Conservation (phyloP, 2,329 filamentous ascomycete species). For the Clonostachys chloroleuca region DNA sequence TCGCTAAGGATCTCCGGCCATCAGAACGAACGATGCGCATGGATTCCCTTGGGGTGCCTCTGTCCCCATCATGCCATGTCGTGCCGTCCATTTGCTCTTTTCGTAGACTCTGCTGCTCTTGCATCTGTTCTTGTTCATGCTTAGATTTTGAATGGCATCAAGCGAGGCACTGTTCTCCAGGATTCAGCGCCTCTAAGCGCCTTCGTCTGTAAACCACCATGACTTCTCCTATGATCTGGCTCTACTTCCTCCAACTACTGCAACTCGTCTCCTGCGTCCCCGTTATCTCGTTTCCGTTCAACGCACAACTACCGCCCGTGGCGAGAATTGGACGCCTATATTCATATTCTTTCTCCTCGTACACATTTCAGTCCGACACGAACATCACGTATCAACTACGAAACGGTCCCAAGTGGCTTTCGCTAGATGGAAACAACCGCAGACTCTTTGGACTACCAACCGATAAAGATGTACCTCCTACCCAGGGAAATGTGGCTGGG, state of each 20-base stretch:
- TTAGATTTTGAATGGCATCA: constrained; percentile 6
- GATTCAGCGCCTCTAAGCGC: constrained; percentile 8
- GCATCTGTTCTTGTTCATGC: constrained; percentile 4
- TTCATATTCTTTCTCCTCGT: constrained; percentile 65
- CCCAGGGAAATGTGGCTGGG: constrained; percentile 46
- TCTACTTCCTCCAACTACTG: constrained; percentile 9
- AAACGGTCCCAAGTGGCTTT: constrained; percentile 69
- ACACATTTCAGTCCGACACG: constrained; percentile 67
- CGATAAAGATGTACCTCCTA: constrained; percentile 35
- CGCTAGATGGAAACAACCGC: constrained; percentile 59
- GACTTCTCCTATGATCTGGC: constrained; percentile 17
- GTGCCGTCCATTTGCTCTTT: constrained; percentile 5
- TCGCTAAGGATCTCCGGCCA: constrained; percentile 8
- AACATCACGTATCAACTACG: constrained; percentile 62
- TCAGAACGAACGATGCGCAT: not conserved
- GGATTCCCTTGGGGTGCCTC: not conserved
- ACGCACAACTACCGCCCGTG: constrained; percentile 78
- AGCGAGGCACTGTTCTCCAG: constrained; percentile 8
- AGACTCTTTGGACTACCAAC: constrained; percentile 69
- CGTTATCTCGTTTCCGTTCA: constrained; percentile 64
- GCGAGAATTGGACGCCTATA: constrained; percentile 66
- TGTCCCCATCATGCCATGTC: constrained; percentile 2
- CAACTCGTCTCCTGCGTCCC: constrained; percentile 27
- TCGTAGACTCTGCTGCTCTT: constrained; percentile 7
- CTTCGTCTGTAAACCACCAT: constrained; percentile 15